Evolutionary conservation across 2,329 filamentous ascomycete species (phyloP), one percentile per base, ranked within the genome.

Genomic region (Pezicula radicicola): DNA sequence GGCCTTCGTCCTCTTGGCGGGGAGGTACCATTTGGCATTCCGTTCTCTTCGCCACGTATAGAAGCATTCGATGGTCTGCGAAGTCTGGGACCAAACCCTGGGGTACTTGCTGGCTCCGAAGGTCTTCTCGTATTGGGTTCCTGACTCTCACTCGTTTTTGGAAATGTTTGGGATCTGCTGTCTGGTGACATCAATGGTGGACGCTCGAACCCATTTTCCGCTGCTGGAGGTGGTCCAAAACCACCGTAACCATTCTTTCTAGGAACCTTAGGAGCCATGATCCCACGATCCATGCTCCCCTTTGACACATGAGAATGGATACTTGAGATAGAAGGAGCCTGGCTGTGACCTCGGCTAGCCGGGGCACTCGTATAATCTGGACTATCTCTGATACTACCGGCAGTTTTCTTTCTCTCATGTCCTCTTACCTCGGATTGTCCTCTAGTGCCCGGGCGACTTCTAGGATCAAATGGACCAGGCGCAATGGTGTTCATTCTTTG

Each of bases 401-500:
- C 46, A 6, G 53, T 64, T 30, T 47, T 50, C 43, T 60, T 56
- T 50, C 60, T 56, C 25, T 55, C 49, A 40, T 72, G 72, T 13
- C 64, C 54, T 30, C 62, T 50, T 4, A 16, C n/a, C 58, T 60
- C 25, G 58, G 58, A 53, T 35, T 49, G 33, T 16, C 61, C 55
- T 44, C 55, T 52, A 30, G 28, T 30, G 10, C 8, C 8, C 7
- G 28, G 28, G 28, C 28, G 28, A 12, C 28, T 30, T 30, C 28
- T 8, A 12, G 42, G 42, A 12, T 84, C 81, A 60, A 89, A 88
- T 0, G 86, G 85, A 0, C 84, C 85, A 1, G 85, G 82, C 1
- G 81, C 76, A 62, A 89, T 85, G 8, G 73, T 78, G 58, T 88
- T 80, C 76, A 89, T 81, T 48, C 83, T 79, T 55, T 81, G 77